These are phyloP conservation scores for Alternaria consortialis DNA, from an alignment of 2,329 filamentous ascomycete species.

Conservation along the genomic window DNA sequence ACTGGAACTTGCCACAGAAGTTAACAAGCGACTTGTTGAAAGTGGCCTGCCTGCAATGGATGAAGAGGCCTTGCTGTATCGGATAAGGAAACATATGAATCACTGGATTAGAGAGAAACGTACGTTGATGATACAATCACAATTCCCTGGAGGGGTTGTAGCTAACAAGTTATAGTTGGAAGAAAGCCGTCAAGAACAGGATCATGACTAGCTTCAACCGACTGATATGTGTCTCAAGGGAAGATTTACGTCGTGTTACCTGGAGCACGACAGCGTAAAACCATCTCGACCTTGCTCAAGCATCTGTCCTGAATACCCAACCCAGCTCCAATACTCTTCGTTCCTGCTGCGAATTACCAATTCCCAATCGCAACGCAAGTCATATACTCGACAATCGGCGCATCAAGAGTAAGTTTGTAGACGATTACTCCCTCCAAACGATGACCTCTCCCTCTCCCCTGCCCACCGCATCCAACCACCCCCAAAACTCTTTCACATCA, in stretches of 20 bases:
- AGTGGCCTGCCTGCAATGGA: conserved; percentile 8
- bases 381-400: not conserved
- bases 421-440: conserved; percentile 41
- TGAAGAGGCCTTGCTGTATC: conserved; percentile 9
- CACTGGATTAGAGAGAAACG: conserved; percentile 10
- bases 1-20: conserved; percentile 1
- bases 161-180: not conserved
- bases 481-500: conserved; percentile 25
- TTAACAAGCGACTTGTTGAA: conserved; percentile 6
- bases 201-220: not conserved
- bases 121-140: not conserved
- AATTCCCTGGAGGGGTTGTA: not conserved
- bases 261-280: not conserved
- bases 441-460: conserved; percentile 36
- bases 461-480: conserved; percentile 33
- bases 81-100: conserved; percentile 10
- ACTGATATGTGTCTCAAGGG: not conserved
- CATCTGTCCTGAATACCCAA: not conserved
- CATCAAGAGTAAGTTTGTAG: not conserved
- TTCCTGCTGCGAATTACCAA: not conserved
- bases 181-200: not conserved
- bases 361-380: not conserved
- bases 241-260: not conserved
- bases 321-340: not conserved
- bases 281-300: not conserved